These are phyloP conservation scores for Boletellus dicymbophilus DNA, from an alignment of 1,284 basidiomycete genomes.

Conservation along the genomic window DNA sequence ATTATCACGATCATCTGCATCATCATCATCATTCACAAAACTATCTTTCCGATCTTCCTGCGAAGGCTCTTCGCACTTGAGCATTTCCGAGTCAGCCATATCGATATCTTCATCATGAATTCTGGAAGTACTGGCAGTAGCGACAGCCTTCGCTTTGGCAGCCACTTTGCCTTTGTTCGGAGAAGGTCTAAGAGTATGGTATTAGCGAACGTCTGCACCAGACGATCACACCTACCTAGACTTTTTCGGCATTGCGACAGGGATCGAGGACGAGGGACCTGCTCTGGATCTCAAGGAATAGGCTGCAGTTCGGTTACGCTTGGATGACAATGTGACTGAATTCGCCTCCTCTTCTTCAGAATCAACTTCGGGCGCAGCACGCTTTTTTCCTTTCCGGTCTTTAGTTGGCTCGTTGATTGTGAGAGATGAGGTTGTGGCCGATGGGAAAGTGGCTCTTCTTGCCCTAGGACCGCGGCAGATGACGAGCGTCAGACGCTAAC, in stretches of 20 bases:
- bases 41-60: conserved; percentile 45
- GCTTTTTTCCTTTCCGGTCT: conserved; percentile 84
- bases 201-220: conserved; percentile 16
- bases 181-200: conserved; percentile 39
- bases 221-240: conserved; percentile 45
- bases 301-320: conserved; percentile 55
- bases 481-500: conserved; percentile 22
- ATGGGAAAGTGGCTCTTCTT: conserved; percentile 55
- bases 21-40: conserved; percentile 44
- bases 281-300: conserved; percentile 70
- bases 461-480: conserved; percentile 42
- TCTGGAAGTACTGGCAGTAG: conserved; percentile 59
- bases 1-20: conserved; percentile 49
- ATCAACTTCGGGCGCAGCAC: conserved; percentile 66
- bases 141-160: conserved; percentile 59
- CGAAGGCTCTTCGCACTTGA: conserved; percentile 58
- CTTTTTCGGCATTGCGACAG: conserved; percentile 72
- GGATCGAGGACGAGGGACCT: conserved; percentile 41
- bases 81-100: conserved; percentile 66
- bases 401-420: conserved; percentile 74
- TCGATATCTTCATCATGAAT: conserved; percentile 71
- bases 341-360: conserved; percentile 58
- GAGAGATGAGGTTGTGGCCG: conserved; percentile 45
- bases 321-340: conserved; percentile 46
- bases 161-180: conserved; percentile 63